These are phyloP conservation scores for Fusarium sp. DNA, from an alignment of 2,329 filamentous ascomycete genomes.

Conservation along the genomic window DNA sequence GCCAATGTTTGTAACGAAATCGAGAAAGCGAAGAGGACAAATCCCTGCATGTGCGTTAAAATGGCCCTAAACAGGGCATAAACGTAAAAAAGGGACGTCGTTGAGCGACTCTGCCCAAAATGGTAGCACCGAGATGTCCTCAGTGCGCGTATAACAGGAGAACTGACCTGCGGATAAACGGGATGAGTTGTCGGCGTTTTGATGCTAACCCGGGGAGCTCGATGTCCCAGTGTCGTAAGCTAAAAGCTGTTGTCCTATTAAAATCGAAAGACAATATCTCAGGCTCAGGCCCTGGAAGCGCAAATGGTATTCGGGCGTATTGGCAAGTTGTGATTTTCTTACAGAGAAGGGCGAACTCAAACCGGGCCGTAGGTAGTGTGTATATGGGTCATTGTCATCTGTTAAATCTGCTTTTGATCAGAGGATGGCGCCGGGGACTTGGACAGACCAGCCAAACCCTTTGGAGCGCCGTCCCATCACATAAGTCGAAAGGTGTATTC, in stretches of 20 bases:
- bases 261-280: no score
- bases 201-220: background rate
- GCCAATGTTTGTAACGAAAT: background rate
- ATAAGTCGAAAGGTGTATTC: background rate
- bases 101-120: no score
- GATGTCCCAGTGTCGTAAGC: background rate
- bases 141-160: background rate
- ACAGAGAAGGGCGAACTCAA: background rate
- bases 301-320: background rate
- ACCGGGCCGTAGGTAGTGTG: background rate
- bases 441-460: background rate
- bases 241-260: no score
- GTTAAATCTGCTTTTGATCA: no score
- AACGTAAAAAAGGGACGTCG: no score
- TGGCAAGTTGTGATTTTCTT: background rate
- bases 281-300: background rate
- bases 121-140: rapidly evolving
- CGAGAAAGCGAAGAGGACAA: background rate
- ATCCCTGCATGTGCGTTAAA: background rate
- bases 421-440: background rate
- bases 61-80: no score
- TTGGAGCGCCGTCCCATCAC: no score
- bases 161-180: background rate
- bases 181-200: background rate
- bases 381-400: background rate